Evolutionary conservation across 2,329 filamentous ascomycete species (phyloP).

Genomic region (Xylariaceae sp.): DNA sequence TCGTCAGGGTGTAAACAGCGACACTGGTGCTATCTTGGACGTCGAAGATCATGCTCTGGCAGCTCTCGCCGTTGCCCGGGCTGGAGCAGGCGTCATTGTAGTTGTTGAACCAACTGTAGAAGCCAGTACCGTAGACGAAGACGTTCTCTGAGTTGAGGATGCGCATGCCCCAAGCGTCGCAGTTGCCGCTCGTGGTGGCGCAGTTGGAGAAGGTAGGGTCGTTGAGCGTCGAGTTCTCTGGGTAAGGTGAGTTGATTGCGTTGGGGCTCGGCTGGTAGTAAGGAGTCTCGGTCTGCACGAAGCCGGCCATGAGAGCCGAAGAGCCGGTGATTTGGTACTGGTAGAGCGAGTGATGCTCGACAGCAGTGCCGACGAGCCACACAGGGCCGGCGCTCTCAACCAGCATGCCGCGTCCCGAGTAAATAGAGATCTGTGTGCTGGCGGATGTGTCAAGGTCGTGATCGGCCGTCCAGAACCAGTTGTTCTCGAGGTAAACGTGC

Average conservation of each 20-base stretch:
- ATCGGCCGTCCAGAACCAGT: constrained; percentile 41
- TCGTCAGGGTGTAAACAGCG: constrained; percentile 25
- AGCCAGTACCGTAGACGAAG: constrained; percentile 59
- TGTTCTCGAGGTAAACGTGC: constrained; percentile 41
- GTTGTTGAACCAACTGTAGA: constrained; percentile 67
- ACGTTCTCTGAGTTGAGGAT: constrained; percentile 55
- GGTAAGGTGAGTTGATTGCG: constrained; percentile 56
- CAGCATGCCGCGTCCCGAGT: constrained; percentile 46
- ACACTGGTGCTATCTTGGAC: constrained; percentile 19
- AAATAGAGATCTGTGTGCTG: constrained; percentile 45
- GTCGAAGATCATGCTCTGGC: constrained; percentile 38
- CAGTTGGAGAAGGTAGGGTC: constrained; percentile 51
- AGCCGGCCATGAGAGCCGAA: constrained; percentile 59
- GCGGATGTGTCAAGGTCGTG: constrained; percentile 47
- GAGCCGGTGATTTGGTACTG: constrained; percentile 64
- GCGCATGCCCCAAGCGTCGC: constrained; percentile 63
- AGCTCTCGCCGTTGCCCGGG: constrained; percentile 37
- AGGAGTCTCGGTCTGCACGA: constrained; percentile 66
- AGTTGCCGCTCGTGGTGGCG: constrained; percentile 43
- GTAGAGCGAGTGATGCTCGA: constrained; percentile 63
- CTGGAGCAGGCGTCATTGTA: constrained; percentile 50
- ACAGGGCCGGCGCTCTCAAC: constrained; percentile 43
- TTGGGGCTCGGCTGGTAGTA: constrained; percentile 67
- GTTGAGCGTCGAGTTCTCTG: constrained; percentile 36
- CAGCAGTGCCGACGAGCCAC: constrained; percentile 62